Evolutionary conservation across 345 rosid species (phyloP), one percentile per base, ranked within the genome.

Genomic region (Salix udensis): DNA sequence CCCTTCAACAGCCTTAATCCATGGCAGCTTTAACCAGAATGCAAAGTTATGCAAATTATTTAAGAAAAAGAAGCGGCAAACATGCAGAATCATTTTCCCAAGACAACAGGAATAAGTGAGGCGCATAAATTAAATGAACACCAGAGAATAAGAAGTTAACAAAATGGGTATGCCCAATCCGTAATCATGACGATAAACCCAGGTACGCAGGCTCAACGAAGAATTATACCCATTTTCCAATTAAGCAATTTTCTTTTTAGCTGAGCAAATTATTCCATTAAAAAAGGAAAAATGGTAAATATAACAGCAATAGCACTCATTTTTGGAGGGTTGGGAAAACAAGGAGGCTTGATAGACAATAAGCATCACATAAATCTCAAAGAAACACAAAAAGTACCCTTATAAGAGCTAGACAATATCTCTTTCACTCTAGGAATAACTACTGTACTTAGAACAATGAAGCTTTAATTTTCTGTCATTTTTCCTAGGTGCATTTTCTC

Each of bases 141-240:
- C 23, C 16, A 34, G 34, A 21, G 36, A 26, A 55, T 8, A 31
- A 68, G 53, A 12, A 46, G 48, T 65, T 55, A 67, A 82, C 31
- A 67, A 70, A 62, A 61, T 55, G 75, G 74, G 65, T 23, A 72
- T 74, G 84, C 78, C 60, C 73, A 83, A 78, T 18, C 19, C 67
- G 67, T 60, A 74, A 77, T 72, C 74, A 79, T 82, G 74, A 84
- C 76, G 23, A 23, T 58, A 58, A 58, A 58, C 28, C 28, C 64
- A 58, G 23, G 64, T 10, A n/a, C 6, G 23, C 28, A 58, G 64
- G 23, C 15, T 12, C 64, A 9, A 58, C 6, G 23, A 58, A 23
- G 1, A 23, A 58, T 23, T n/a, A 24, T 10, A 58, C 2, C 62
- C 64, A 58, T 58, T 58, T 58, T 58, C 15, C 64, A 58, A n/a